Evolutionary conservation across 495 filamentous ascomycete species (phyloP).

Genomic region (Jackrogersella minutella): DNA sequence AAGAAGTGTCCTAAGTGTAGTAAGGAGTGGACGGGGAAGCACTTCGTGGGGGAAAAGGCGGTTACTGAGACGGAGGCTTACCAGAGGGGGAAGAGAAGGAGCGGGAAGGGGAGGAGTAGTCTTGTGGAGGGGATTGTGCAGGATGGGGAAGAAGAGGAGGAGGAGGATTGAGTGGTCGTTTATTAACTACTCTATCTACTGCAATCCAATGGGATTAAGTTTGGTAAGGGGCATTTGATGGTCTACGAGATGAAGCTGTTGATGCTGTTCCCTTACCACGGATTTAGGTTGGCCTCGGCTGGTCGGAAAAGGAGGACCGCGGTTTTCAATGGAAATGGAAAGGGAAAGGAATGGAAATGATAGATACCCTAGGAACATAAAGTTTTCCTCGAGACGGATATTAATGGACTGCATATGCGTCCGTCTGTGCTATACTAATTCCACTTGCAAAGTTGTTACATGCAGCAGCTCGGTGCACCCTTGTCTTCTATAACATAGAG

Average conservation of each 20-base stretch:
- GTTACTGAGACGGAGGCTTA: conserved; percentile 60
- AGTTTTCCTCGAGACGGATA: conserved; percentile 3
- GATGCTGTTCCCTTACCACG: background rate
- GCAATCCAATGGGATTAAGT: too few species aligned
- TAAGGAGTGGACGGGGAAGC: conserved; percentile 72
- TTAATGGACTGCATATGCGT: background rate
- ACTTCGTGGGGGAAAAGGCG: conserved; percentile 84
- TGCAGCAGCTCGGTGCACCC: too few species aligned
- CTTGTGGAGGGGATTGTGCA: conserved; percentile 40
- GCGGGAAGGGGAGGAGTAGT: conserved; percentile 43
- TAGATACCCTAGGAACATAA: conserved; percentile 1
- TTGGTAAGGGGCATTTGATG: too few species aligned
- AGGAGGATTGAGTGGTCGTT: too few species aligned
- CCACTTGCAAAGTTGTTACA: background rate
- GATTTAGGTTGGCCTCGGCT: background rate
- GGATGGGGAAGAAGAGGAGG: conserved; percentile 36
- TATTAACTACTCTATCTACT: too few species aligned
- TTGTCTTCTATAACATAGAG: too few species aligned
- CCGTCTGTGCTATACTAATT: background rate
- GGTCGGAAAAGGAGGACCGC: background rate
- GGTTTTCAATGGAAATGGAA: too few species aligned
- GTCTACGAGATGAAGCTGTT: background rate
- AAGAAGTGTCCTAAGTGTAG: conserved; percentile 79
- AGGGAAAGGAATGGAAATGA: background rate
- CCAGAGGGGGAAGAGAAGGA: conserved; percentile 49